These are phyloP conservation scores for Aspergillus indologenus DNA, from an alignment of 495 filamentous ascomycete genomes.

Conservation along the genomic window DNA sequence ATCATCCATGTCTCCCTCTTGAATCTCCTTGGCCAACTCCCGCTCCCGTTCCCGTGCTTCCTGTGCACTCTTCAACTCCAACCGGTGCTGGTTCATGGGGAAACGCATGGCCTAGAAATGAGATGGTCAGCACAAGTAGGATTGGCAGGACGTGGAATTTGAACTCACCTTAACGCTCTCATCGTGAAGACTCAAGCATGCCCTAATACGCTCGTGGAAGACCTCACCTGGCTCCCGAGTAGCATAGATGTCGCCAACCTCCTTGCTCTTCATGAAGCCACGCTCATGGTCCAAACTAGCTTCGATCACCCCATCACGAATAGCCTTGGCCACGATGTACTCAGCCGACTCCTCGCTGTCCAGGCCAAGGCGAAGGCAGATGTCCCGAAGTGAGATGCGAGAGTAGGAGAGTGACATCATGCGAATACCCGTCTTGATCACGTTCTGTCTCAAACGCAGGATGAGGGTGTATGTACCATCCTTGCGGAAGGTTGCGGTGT, in stretches of 20 bases:
- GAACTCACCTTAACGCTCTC: slow-evolving; percentile 89
- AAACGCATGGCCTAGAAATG: slow-evolving; percentile 84
- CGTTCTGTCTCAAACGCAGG: slow-evolving; percentile 90
- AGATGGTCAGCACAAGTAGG: not conserved
- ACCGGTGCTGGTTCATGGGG: slow-evolving; percentile 98
- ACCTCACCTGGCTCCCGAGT: slow-evolving; percentile 93
- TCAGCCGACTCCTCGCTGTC: slow-evolving; percentile 94
- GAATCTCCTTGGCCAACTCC: slow-evolving; percentile 97
- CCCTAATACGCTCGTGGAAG: slow-evolving; percentile 93
- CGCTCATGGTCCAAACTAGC: slow-evolving; percentile 89
- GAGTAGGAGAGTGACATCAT: slow-evolving; percentile 99
- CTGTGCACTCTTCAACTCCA: slow-evolving; percentile 96
- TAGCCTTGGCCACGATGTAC: slow-evolving; percentile 98
- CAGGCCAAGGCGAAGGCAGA: slow-evolving; percentile 90
- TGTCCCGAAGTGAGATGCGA: slow-evolving; percentile 94
- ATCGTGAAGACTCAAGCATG: slow-evolving; percentile 87
- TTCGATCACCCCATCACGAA: slow-evolving; percentile 96
- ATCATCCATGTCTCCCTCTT: slow-evolving; percentile 95
- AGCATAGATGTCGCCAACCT: slow-evolving; percentile 89
- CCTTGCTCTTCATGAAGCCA: slow-evolving; percentile 98
- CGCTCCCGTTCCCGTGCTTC: slow-evolving; percentile 94
- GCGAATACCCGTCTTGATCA: slow-evolving; percentile 98
- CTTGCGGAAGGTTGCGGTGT: slow-evolving; percentile 79
- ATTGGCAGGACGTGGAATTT: not conserved
- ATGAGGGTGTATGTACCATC: slow-evolving; percentile 96